Base-by-base conservation (phyloP, 495 filamentous ascomycete species). In the Staphylotrichum longicolle region DNA sequence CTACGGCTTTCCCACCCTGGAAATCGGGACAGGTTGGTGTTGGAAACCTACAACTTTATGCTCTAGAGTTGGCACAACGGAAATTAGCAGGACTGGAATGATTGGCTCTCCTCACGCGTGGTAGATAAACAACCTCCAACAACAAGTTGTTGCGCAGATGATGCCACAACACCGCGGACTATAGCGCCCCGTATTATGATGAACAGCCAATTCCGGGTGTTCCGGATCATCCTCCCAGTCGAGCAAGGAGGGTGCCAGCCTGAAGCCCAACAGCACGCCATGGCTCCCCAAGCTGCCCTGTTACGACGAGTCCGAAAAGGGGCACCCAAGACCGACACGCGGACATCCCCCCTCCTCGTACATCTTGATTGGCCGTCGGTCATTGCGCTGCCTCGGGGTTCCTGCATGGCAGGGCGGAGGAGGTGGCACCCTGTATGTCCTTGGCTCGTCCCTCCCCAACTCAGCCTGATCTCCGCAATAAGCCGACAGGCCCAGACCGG, bases 391-490 rank as follows among this genome's bases (percentile, higher is more conserved):
- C 12, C 33, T 39, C 34, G 15, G 45, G 45, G 55, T 58, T 58
- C 56, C 45, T 50, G 56, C 45, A 58, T 49, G 56, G 7, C 45
- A 41, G 20, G 15, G 34, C 35, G 30, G 39, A 32, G 53, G 35
- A 11, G 53, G 39, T 44, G 33, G 35, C 6, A 32, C n/a, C 56
- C 33, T 35, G 4, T 56, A 7, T 27, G 20, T 15, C 11, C 49
- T 35, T 51, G 49, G 49, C 51, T 54, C 14, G 32, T 20, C 12
- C 53, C 53, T 45, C 53, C n/a, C 8, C 54, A 49, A 49, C 56
- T 49, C 45, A 49, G 56, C 34, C 56, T 58, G 45, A 58, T 58
- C 40, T 58, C 2, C 56, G 39, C 44, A 40, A 58, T 58, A 49
- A 49, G 14, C 45, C 32, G 27, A 34, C 35, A 27, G 35, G 51